Base-by-base conservation (phyloP, 2,329 filamentous ascomycete genomes). In the Aureobasidium sp. region DNA sequence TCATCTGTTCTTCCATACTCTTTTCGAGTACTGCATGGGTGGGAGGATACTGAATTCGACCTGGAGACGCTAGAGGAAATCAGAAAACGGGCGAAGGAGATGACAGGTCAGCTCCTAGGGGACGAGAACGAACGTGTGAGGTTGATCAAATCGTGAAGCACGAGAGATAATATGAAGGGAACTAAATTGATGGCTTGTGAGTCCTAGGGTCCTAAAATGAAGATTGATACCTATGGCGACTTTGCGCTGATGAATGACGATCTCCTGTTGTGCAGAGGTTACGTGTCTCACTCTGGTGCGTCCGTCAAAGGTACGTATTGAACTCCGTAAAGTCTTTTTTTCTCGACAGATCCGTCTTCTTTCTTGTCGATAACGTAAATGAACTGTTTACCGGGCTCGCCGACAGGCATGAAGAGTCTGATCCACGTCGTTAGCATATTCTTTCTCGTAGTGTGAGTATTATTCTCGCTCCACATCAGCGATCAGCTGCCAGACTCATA, bases 221-320 rank as follows among this genome's bases (percentile, higher is more conserved):
- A 11, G 8, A 19, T 21, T 23, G 1, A 46, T n/a, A 15, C 7
- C 6, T 33, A 11, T 35, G 13, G 7, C 46, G 3, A 17, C 2
- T 17, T 42, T 33, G 13, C 4, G 33, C 10, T 40, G 17, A 19
- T 31, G 21, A 6, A n/a, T 31, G 17, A 8, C 40, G 35, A 25
- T 9, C 23, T 10, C 4, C 25, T 4, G 8, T 15, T 8, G 25
- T 31, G 37, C n/a, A 11, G 5, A 50, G 25, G 2, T 11, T n/a
- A 8, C 11, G 13, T 57, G 6, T 19, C n/a, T 62, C 31, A 65
- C 31, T 62, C 64, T 35, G 38, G 67, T 10, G 86, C 81, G 75
- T 91, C 86, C 4, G 87, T 90, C 73, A 92, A 74, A 4, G 87
- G 87, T 61, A 93, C 89, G 75, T 93, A 93, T 65, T 84, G 77